phyloP scores from a whole-genome alignment of 495 filamentous ascomycete genomes.

The Geoglossum glabrum region DNA sequence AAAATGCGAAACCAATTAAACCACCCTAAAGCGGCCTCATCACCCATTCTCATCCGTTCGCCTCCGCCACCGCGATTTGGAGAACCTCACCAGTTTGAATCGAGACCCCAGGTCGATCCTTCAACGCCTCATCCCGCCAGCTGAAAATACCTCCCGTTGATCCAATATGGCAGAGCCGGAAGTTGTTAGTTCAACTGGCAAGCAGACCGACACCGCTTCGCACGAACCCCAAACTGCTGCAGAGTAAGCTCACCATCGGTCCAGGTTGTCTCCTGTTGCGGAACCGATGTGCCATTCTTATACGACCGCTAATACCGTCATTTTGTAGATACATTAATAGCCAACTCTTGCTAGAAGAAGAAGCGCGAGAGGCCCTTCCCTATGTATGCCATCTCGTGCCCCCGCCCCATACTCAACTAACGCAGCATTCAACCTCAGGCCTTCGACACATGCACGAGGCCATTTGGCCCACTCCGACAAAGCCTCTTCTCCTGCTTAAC shows the following conservation, averaged over 20 bases:
- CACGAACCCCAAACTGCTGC: conserved; percentile 66
- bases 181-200: conserved; percentile 3
- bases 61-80: not conserved
- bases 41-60: not conserved
- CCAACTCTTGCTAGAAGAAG: conserved; percentile 78
- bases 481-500: conserved; percentile 77
- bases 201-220: conserved; percentile 26
- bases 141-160: not conserved
- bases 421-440: conserved; percentile 30
- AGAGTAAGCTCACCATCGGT: conserved; percentile 33
- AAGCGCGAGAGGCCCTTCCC: conserved; percentile 84
- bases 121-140: not conserved
- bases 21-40: not conserved
- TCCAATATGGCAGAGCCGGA: not conserved
- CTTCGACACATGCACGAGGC: conserved; percentile 80
- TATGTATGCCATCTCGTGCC: conserved; percentile 35
- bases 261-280: not conserved
- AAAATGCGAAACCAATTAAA: not conserved
- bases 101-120: not conserved
- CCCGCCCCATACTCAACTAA: not conserved
- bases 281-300: not conserved
- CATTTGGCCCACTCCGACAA: conserved; percentile 71
- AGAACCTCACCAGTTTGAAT: not conserved
- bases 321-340: conserved; percentile 55
- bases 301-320: not conserved